These are phyloP conservation scores for Karstenula rhodostoma DNA, from an alignment of 2,329 filamentous ascomycete genomes.

Conservation along the genomic window DNA sequence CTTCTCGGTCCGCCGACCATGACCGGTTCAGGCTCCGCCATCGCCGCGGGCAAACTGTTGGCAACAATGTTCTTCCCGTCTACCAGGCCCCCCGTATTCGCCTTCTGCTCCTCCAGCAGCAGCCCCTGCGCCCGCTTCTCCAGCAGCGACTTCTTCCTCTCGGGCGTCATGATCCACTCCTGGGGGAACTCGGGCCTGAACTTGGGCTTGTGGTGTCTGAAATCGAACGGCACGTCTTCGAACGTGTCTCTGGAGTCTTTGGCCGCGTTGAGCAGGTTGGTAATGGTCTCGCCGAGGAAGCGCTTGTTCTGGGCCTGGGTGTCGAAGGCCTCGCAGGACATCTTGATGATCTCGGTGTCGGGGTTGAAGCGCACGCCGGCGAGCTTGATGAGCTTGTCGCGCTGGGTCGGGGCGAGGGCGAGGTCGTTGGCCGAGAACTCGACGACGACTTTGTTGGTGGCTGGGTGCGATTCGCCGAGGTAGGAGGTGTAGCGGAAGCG, in stretches of 20 bases:
- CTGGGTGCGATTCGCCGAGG: slow-evolving; percentile 91
- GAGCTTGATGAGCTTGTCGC: slow-evolving; percentile 85
- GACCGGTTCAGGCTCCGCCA: slow-evolving; percentile 27
- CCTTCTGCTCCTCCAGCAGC: slow-evolving; percentile 63
- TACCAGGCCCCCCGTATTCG: slow-evolving; percentile 65
- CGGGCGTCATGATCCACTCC: slow-evolving; percentile 80
- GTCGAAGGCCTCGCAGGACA: slow-evolving; percentile 88
- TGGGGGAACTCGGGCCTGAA: slow-evolving; percentile 75
- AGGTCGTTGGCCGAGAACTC: slow-evolving; percentile 83
- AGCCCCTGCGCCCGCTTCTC: slow-evolving; percentile 62
- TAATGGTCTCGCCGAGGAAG: slow-evolving; percentile 83
- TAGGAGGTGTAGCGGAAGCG: slow-evolving; percentile 98
- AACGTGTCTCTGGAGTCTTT: slow-evolving; percentile 81
- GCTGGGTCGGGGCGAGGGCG: slow-evolving; percentile 71
- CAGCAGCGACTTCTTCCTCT: slow-evolving; percentile 72
- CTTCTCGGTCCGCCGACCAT: slow-evolving; percentile 27
- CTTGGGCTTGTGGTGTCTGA: slow-evolving; percentile 80
- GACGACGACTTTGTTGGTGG: slow-evolving; percentile 91
- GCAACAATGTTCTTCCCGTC: slow-evolving; percentile 56
- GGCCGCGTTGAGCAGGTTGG: slow-evolving; percentile 76
- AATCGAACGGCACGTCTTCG: slow-evolving; percentile 87
- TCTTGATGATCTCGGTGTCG: slow-evolving; percentile 79
- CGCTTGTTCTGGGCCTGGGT: slow-evolving; percentile 96
- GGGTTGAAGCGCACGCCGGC: slow-evolving; percentile 89
- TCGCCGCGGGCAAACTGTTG: slow-evolving; percentile 36